These are phyloP conservation scores for Boletus vermiculosoides DNA, from an alignment of 768 basidiomycete species.

Conservation along the genomic window DNA sequence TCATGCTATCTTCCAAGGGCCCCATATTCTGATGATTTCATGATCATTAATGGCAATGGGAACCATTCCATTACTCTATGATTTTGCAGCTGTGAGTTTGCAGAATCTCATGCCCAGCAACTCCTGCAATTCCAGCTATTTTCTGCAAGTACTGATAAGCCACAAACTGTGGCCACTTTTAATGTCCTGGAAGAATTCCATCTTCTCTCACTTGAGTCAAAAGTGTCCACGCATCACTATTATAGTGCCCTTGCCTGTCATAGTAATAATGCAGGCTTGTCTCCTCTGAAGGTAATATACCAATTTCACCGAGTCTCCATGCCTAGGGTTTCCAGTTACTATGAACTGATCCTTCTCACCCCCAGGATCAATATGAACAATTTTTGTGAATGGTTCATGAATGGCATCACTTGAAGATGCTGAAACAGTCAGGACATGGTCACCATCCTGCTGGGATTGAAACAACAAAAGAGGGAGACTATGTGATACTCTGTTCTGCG, in stretches of 20 bases:
- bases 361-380: no score
- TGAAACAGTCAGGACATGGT: no score
- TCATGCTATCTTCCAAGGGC: neutral
- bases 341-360: no score
- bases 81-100: neutral
- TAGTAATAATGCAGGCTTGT: constrained; percentile 28
- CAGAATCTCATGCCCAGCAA: constrained; percentile 1
- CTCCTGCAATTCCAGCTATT: constrained; percentile 21
- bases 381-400: no score
- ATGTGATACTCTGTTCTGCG: no score
- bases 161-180: constrained; percentile 21
- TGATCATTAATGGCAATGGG: neutral
- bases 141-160: constrained; percentile 32
- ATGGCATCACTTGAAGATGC: no score
- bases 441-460: no score
- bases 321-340: no score
- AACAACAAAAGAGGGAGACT: no score
- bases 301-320: no score
- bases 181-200: neutral
- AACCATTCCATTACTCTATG: neutral
- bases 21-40: neutral
- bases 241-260: constrained; percentile 24
- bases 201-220: constrained; percentile 22
- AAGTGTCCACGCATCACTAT: constrained; percentile 31
- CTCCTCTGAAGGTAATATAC: constrained; percentile 6